These are phyloP conservation scores for Boletus rubroflammeus DNA, from an alignment of 768 basidiomycete genomes.

Conservation along the genomic window DNA sequence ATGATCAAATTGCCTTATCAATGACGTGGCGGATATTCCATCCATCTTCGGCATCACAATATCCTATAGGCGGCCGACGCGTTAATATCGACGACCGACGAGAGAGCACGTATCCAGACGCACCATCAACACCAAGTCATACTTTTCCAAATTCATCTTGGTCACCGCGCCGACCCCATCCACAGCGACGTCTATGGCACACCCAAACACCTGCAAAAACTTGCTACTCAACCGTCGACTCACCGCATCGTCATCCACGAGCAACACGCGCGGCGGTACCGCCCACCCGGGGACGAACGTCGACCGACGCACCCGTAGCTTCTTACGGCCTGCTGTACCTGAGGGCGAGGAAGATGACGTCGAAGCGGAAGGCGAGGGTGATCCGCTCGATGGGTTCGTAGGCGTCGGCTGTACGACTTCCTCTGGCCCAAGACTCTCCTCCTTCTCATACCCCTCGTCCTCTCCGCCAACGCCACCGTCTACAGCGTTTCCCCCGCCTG, in stretches of 20 bases:
- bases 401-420: constrained; percentile 42
- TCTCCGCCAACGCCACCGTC: constrained; percentile 14
- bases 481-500: constrained; percentile 15
- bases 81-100: neutral
- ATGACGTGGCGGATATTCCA: constrained; percentile 84
- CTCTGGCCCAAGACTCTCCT: constrained; percentile 30
- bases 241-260: constrained; percentile 96
- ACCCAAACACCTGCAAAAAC: constrained; percentile 94
- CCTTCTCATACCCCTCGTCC: constrained; percentile 24
- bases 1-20: constrained; percentile 93
- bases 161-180: constrained; percentile 90
- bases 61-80: constrained; percentile 48
- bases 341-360: constrained; percentile 8
- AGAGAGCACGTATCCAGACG: constrained; percentile 21
- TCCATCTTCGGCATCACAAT: constrained; percentile 93
- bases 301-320: constrained; percentile 66
- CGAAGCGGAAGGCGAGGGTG: constrained; percentile 17
- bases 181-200: constrained; percentile 90
- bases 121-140: constrained; percentile 94
- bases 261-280: constrained; percentile 82
- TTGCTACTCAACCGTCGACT: constrained; percentile 85
- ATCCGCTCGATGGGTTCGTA: constrained; percentile 19
- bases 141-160: constrained; percentile 96
- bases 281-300: constrained; percentile 90
- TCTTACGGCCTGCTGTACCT: constrained; percentile 29